Base-by-base conservation (phyloP, 2,329 filamentous ascomycete genomes). In the Epichloe sibirici region DNA sequence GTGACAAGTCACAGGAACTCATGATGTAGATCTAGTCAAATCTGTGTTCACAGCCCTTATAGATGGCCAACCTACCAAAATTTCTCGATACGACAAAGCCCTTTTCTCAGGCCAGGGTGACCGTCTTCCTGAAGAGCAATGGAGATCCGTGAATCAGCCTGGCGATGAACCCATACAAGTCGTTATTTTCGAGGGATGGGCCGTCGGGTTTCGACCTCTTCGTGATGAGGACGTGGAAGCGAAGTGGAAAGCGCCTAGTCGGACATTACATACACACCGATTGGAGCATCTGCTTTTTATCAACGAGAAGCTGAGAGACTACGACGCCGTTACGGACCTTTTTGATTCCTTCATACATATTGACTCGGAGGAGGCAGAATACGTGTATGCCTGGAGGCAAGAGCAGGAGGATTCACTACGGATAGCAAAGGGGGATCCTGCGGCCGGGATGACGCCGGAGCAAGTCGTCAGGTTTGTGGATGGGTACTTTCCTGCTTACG, bases 121-220 rank as follows among this genome's bases (percentile, higher is more conserved):
- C 68, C 83, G 90, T 48, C 72, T 79, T 1, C 79, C 84, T 0
- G 69, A 77, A 53, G 69, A 68, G 11, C 63, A 75, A 46, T 94
- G 89, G 87, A 69, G 74, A 28, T 62, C 63, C 13, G 74, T 85
- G 54, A 81, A 81, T 58, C 69, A 65, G 45, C 69, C 67, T 0
- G 75, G 75, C 8, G 72, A 78, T 51, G 66, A 63, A 2, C 71
- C 67, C n/a, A 68, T 78, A 25, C 68, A 78, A 25, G 80, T 91
- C 6, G 76, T 95, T 23, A 79, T 95, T 49, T 83, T 95, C 57
- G 90, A 96, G 67, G 90, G 90, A 17, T 95, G 90, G 90, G 93
- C 86, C 66, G 82, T 95, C 12, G 90, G 89, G 3, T 95, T 95
- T 69, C 81, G 83, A 5, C 68, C 85, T 0, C 67, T 90, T 12